phyloP scores from a whole-genome alignment of 2,329 filamentous ascomycete species.

The Scleromitrula shiraiana region DNA sequence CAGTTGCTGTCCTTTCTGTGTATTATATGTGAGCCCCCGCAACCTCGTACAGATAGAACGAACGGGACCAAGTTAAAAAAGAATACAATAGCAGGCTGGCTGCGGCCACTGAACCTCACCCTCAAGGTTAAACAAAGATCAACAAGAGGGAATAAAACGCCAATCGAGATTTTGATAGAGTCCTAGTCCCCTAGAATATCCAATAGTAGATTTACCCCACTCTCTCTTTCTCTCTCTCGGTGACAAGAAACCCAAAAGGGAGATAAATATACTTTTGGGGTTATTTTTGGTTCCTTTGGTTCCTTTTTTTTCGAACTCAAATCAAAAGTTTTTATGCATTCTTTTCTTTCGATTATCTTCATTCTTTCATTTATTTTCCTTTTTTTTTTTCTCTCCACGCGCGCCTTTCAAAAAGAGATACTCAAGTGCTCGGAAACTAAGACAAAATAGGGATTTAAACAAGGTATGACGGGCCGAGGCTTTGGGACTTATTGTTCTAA shows the following conservation, averaged over 20 bases:
- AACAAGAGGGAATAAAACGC: background rate
- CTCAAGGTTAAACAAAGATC: background rate
- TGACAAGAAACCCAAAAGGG: background rate
- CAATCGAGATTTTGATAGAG: slow-evolving; percentile 8
- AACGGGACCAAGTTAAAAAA: too few species aligned
- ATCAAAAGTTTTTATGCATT: too few species aligned
- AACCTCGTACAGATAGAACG: too few species aligned
- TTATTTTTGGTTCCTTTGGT: too few species aligned
- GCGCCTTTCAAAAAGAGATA: background rate
- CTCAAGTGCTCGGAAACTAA: background rate
- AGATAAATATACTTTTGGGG: background rate
- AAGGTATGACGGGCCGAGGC: slow-evolving; percentile 6
- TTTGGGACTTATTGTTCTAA: too few species aligned
- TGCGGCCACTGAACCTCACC: background rate
- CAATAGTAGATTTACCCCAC: too few species aligned
- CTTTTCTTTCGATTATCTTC: background rate
- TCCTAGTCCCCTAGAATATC: too few species aligned
- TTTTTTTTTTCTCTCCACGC: too few species aligned
- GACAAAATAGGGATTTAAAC: background rate
- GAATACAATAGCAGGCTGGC: background rate
- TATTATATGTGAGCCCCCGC: too few species aligned
- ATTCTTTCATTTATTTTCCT: too few species aligned
- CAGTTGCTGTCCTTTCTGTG: too few species aligned
- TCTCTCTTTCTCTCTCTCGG: background rate
- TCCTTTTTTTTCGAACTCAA: too few species aligned